These are phyloP conservation scores for Moricandia arvensis DNA, from an alignment of 345 rosid species.

Conservation along the genomic window DNA sequence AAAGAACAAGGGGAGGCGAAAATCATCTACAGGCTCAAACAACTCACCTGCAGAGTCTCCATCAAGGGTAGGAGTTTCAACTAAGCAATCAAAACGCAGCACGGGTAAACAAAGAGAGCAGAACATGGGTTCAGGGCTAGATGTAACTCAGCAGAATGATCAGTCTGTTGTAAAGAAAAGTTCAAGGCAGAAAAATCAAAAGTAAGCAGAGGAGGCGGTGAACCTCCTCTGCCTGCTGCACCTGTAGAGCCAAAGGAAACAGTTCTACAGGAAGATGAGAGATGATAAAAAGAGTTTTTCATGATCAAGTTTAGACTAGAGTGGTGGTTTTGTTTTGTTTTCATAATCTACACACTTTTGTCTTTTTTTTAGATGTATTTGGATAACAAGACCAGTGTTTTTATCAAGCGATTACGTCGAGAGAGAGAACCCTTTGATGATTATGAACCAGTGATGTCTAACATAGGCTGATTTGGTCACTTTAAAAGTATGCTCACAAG, in stretches of 20 bases:
- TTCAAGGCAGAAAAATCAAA: conserved; percentile 19
- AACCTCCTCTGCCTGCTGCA: background rate
- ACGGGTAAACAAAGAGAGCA: conserved; percentile 35
- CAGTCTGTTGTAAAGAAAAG: conserved; percentile 16
- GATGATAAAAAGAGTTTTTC: background rate
- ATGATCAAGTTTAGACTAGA: conserved; percentile 24
- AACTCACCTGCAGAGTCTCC: conserved; percentile 34
- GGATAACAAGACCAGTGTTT: conserved; percentile 22
- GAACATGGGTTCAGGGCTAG: conserved; percentile 20
- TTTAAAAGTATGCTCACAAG: background rate
- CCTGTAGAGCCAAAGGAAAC: conserved; percentile 14
- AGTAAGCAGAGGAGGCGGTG: background rate
- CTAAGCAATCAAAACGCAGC: conserved; percentile 8
- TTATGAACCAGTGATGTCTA: conserved; percentile 11
- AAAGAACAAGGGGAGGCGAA: conserved; percentile 35
- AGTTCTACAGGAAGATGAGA: conserved; percentile 31
- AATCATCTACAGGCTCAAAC: conserved; percentile 25
- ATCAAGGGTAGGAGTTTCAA: background rate
- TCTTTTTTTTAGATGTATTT: conserved; percentile 1
- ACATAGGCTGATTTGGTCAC: conserved; percentile 2
- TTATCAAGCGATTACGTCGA: background rate
- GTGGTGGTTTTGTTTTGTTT: conserved; percentile 20
- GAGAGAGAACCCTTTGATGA: conserved; percentile 18
- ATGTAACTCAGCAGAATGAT: conserved; percentile 19
- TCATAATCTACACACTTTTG: conserved; percentile 21